Conservation (phyloP, 2,329 filamentous ascomycete genomes). For the Clathrospora elynae region DNA sequence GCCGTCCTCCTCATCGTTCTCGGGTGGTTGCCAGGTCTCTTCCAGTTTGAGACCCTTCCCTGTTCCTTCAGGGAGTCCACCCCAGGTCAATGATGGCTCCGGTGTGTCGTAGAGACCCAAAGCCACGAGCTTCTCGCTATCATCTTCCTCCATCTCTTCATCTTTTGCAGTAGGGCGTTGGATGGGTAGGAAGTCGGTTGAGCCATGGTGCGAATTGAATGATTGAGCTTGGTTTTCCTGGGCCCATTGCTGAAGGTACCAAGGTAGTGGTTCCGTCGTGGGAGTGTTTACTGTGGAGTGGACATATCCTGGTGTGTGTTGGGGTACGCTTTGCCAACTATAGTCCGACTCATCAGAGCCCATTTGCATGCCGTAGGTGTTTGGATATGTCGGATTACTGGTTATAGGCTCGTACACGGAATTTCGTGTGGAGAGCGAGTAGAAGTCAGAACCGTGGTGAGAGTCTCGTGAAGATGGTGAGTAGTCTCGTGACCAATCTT, state of each 20-base stretch:
- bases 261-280: slow-evolving; percentile 39
- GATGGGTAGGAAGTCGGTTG: slow-evolving; percentile 57
- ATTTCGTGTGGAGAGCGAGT: slow-evolving; percentile 43
- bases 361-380: slow-evolving; percentile 20
- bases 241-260: slow-evolving; percentile 47
- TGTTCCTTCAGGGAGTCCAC: slow-evolving; percentile 53
- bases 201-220: slow-evolving; percentile 25
- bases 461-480: slow-evolving; percentile 34
- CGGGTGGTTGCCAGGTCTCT: slow-evolving; percentile 75
- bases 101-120: slow-evolving; percentile 81
- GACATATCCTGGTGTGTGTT: slow-evolving; percentile 31
- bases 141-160: slow-evolving; percentile 60
- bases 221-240: slow-evolving; percentile 41
- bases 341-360: slow-evolving; percentile 37
- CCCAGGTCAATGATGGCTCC: slow-evolving; percentile 63
- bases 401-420: slow-evolving; percentile 35
- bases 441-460: slow-evolving; percentile 40
- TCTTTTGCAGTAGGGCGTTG: slow-evolving; percentile 55
- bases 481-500: slow-evolving; percentile 37
- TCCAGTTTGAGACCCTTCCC: slow-evolving; percentile 81
- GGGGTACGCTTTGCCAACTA: slow-evolving; percentile 35
- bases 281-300: slow-evolving; percentile 42
- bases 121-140: slow-evolving; percentile 76
- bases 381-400: slow-evolving; percentile 20
- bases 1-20: slow-evolving; percentile 54